A percentile compares a stretch with the other conserved stretches of the same genome.
phyloP scores from a whole-genome alignment of 1,284 basidiomycete genomes.

The Ustilago sp. region DNA sequence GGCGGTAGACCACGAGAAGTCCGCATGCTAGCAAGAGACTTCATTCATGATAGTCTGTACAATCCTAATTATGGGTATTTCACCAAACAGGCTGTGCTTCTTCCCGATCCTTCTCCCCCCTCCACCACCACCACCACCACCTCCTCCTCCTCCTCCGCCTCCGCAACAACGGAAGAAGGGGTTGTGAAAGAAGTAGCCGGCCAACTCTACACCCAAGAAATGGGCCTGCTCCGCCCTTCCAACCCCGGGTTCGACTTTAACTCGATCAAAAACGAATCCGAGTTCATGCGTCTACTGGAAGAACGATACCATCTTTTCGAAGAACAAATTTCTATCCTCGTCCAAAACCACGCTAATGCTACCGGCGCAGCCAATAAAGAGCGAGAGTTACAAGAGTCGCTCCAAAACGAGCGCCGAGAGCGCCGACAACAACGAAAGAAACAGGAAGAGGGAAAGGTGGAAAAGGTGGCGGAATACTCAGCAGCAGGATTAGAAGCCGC shows the following conservation, averaged over 20 bases:
- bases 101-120: slow-evolving; percentile 46
- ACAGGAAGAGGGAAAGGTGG: background rate
- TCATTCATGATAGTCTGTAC: slow-evolving; percentile 95
- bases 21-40: slow-evolving; percentile 95
- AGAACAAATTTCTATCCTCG: slow-evolving; percentile 40
- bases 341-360: slow-evolving; percentile 12
- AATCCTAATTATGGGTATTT: slow-evolving; percentile 99
- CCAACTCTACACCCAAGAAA: slow-evolving; percentile 21
- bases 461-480: slow-evolving; percentile 30
- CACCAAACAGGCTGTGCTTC: slow-evolving; percentile 65
- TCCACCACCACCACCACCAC: background rate
- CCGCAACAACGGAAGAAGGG: background rate
- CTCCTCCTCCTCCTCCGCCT: slow-evolving; percentile 46
- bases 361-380: slow-evolving; percentile 12
- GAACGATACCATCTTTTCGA: slow-evolving; percentile 72
- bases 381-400: background rate
- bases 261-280: slow-evolving; percentile 76
- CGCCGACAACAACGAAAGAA: slow-evolving; percentile 18
- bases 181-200: slow-evolving; percentile 18
- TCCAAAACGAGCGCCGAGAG: slow-evolving; percentile 7
- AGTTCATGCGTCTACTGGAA: slow-evolving; percentile 85
- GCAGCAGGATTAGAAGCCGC: slow-evolving; percentile 55
- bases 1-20: slow-evolving; percentile 76
- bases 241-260: slow-evolving; percentile 77
- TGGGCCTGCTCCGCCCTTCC: slow-evolving; percentile 33